phyloP scores from a whole-genome alignment of 306 rosid species.

The Morella rubra region DNA sequence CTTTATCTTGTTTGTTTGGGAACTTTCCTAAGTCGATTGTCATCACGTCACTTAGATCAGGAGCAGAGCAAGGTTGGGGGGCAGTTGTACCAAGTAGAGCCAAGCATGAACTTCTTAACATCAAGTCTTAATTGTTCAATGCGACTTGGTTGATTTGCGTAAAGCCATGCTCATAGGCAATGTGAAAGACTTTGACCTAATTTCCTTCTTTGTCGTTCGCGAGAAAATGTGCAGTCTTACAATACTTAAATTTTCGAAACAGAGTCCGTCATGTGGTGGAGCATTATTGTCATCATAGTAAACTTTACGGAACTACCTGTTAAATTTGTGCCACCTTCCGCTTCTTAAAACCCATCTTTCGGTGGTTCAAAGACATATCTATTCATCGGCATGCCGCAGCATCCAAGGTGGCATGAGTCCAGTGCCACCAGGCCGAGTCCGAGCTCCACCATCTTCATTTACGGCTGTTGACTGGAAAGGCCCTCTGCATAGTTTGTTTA shows the following conservation, averaged over 20 bases:
- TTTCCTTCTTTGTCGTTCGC: too few relatives aligned
- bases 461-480: constrained; percentile 34
- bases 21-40: not conserved
- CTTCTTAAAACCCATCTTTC: not conserved
- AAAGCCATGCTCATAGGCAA: not conserved
- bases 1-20: not conserved
- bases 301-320: not conserved
- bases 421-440: constrained; percentile 18
- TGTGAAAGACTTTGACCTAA: not conserved
- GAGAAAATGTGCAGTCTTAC: not conserved
- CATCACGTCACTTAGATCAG: not conserved
- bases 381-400: constrained; percentile 46
- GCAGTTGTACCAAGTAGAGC: not conserved
- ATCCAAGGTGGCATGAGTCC: constrained; percentile 70
- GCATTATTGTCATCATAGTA: not conserved
- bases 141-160: too few relatives aligned
- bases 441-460: constrained; percentile 41
- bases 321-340: constrained; percentile 8
- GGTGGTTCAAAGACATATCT: constrained; percentile 1
- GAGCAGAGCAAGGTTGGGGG: not conserved
- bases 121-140: too few relatives aligned
- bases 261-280: not conserved
- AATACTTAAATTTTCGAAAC: not conserved
- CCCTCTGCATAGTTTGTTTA: constrained; percentile 44
- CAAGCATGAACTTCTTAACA: too few relatives aligned